Conservation (phyloP, 2,329 filamentous ascomycete genomes). For the Paraphaeosphaeria minitans region DNA sequence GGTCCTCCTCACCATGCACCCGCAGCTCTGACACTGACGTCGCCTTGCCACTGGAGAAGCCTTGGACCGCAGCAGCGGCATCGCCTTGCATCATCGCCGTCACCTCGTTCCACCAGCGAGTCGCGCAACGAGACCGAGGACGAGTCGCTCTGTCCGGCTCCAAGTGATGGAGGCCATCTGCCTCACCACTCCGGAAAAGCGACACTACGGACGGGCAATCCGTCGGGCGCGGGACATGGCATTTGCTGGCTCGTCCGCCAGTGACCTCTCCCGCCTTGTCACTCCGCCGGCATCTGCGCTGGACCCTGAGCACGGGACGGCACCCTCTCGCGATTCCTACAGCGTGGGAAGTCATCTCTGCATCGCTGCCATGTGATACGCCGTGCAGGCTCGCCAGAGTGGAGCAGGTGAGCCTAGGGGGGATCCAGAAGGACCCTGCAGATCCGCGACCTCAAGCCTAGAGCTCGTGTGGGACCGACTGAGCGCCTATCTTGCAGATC, state of each 20-base stretch:
- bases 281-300: neutral
- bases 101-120: neutral
- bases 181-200: no score
- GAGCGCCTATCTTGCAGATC: constrained; percentile 31
- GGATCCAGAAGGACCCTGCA: constrained; percentile 38
- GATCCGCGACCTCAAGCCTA: constrained; percentile 33
- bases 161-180: neutral
- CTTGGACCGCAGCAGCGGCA: neutral
- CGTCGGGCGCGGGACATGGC: neutral
- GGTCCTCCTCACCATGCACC: neutral
- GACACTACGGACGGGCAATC: neutral
- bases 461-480: constrained; percentile 23
- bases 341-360: constrained; percentile 3
- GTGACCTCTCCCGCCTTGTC: neutral
- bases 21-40: constrained; percentile 9
- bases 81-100: constrained; percentile 3
- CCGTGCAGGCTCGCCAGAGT: neutral
- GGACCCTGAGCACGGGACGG: constrained; percentile 8
- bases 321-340: neutral
- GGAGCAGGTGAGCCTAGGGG: neutral
- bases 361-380: constrained; percentile 25
- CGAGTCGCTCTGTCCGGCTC: neutral
- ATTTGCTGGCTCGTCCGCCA: neutral
- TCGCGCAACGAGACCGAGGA: neutral
- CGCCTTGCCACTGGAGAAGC: constrained; percentile 1